A percentile compares a stretch with the other conserved stretches of the same genome.
These are phyloP conservation scores for Botryotinia calthae DNA, from an alignment of 2,329 filamentous ascomycete species.

Conservation along the genomic window DNA sequence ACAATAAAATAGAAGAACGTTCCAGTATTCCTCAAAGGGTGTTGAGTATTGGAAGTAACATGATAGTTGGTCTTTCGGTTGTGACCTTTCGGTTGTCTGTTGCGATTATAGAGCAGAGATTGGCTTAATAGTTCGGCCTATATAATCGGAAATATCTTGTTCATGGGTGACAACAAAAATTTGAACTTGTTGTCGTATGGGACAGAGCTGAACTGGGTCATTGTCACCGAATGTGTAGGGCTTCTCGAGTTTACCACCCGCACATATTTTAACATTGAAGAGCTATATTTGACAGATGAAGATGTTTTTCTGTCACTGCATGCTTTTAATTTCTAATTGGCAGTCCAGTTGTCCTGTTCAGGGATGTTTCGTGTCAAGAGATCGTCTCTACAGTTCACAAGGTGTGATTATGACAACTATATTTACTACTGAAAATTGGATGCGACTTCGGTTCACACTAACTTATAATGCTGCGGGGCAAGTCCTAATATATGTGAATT, in stretches of 20 bases:
- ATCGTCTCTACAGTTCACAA: not conserved
- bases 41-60: not conserved
- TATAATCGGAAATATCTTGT: not conserved
- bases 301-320: not conserved
- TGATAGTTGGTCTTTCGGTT: not conserved
- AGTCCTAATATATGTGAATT: not conserved
- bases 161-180: not conserved
- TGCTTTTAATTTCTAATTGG: accelerated
- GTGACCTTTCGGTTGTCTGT: not conserved
- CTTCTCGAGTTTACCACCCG: not conserved
- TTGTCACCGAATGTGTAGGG: not conserved
- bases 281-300: not conserved
- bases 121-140: no score
- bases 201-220: not conserved
- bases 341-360: not conserved
- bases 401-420: not conserved
- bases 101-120: not conserved
- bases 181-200: not conserved
- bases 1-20: not conserved
- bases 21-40: not conserved
- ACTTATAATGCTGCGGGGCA: not conserved
- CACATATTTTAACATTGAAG: not conserved
- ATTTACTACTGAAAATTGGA: not conserved
- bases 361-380: not conserved
- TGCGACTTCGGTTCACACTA: not conserved